Evolutionary conservation across 441 rosid genomes (phyloP), one percentile per base, ranked within the genome.

Genomic region (Corymbia citriodora): DNA sequence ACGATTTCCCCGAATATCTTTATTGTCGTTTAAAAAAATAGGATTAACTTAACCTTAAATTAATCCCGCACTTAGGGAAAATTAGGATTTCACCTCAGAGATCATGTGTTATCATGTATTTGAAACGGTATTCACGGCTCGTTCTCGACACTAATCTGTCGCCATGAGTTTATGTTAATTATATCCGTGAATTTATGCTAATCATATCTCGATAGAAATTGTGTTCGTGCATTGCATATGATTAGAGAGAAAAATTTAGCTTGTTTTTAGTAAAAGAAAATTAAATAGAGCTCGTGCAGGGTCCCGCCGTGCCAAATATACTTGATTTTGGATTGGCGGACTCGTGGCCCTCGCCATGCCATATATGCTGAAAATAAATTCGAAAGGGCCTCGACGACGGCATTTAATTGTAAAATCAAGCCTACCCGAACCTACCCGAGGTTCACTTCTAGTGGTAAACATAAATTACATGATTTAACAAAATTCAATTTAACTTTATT

Each of bases 301-400:
- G 36, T 0, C 36, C 0, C 0, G 2, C 31, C 1, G 0, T 61
- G 31, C 68, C 68, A 61, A 27, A 61, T 27, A 61, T 12, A n/a
- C 72, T 65, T 3, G 72, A 63, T 63, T 14, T 4, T 63, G 33
- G 17, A 63, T 63, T 0, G 3, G 0, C 1, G 9, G 1, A 29
- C 72, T 63, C 72, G 29, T 4, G 10, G 3, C 2, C 5, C 31
- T 61, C 68, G 0, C 31, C 68, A 0, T 61, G 68, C 0, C 74
- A n/a, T 7, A 65, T n/a, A n/a, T n/a, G 5, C 16, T 65, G 18
- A 63, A 63, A 63, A 63, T 29, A 63, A 63, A 63, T 65, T 65
- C 14, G 36, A n/a, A 65, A 65, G 18, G 33, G 18, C 72, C 9
- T 29, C 2, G 10, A 29, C 36, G 29, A 63, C 4, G 18, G 18